phyloP scores from a whole-genome alignment of 495 filamentous ascomycete species.

The Margaritispora aquatica region DNA sequence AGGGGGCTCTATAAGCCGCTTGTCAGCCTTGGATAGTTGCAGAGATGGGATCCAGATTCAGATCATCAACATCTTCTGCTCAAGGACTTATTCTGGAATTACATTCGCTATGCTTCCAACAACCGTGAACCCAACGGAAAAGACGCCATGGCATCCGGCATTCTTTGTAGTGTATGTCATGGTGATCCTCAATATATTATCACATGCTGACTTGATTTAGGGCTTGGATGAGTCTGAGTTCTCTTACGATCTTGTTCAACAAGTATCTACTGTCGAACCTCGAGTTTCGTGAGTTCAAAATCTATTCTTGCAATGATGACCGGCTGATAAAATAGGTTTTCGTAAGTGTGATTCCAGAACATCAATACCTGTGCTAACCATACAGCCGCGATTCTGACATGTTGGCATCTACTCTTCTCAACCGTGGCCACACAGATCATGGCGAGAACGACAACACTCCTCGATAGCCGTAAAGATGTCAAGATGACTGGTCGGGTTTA shows the following conservation, averaged over 20 bases:
- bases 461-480: slow-evolving; percentile 61
- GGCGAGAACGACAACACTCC: slow-evolving; percentile 57
- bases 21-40: no score
- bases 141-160: background rate
- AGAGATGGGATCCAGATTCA: no score
- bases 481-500: slow-evolving; percentile 65
- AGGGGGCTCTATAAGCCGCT: no score
- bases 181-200: background rate
- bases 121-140: background rate
- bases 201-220: background rate
- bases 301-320: background rate
- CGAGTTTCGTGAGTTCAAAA: slow-evolving; percentile 71
- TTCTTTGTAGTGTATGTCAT: background rate
- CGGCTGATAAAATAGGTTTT: slow-evolving; percentile 11
- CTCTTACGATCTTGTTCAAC: slow-evolving; percentile 88
- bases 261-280: slow-evolving; percentile 76
- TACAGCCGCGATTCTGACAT: slow-evolving; percentile 51
- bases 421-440: slow-evolving; percentile 69
- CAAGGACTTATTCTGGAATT: background rate
- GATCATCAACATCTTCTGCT: background rate
- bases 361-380: background rate
- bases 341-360: background rate
- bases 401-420: slow-evolving; percentile 72
- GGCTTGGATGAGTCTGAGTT: slow-evolving; percentile 79
- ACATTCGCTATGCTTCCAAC: background rate